Evolutionary conservation across 164 flowering plant genomes (phyloP).

Genomic region (Saururus chinensis): DNA sequence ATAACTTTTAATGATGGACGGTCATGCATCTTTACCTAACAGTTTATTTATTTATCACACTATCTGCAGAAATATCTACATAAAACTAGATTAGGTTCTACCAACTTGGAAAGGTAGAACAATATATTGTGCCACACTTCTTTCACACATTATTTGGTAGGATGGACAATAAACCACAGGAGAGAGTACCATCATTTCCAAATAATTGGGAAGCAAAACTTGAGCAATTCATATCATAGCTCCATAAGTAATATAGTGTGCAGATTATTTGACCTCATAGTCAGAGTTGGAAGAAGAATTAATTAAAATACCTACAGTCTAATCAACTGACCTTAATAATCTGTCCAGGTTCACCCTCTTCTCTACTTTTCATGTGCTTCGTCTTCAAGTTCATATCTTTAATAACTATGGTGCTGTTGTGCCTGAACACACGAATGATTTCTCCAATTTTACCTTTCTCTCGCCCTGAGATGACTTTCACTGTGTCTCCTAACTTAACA

Average conservation of each 20-base stretch:
- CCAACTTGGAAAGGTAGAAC: too few species aligned
- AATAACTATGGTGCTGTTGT: constrained; percentile 81
- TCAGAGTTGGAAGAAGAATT: not conserved
- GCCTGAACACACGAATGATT: constrained; percentile 49
- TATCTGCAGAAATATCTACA: not conserved
- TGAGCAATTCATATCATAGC: constrained; percentile 20
- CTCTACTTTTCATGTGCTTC: constrained; percentile 79
- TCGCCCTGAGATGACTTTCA: constrained; percentile 75
- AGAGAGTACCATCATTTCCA: too few species aligned
- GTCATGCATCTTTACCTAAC: not conserved
- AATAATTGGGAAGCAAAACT: too few species aligned
- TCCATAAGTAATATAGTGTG: too few species aligned
- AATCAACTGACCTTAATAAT: constrained; percentile 55
- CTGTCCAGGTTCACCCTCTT: constrained; percentile 74
- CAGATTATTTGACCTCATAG: too few species aligned
- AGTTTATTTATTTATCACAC: not conserved
- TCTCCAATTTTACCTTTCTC: constrained; percentile 88
- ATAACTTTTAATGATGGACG: too few species aligned
- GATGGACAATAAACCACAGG: too few species aligned
- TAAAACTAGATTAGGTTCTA: not conserved
- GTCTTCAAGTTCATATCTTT: constrained; percentile 87
- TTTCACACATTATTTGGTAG: too few species aligned
- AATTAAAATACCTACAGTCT: not conserved
- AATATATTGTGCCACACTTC: too few species aligned
- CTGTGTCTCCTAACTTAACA: constrained; percentile 85